Percentiles rank a stretch among this genome's conserved stretches.
phyloP scores from a whole-genome alignment of 352 stramenopile species.

The Globisporangium yorkense region DNA sequence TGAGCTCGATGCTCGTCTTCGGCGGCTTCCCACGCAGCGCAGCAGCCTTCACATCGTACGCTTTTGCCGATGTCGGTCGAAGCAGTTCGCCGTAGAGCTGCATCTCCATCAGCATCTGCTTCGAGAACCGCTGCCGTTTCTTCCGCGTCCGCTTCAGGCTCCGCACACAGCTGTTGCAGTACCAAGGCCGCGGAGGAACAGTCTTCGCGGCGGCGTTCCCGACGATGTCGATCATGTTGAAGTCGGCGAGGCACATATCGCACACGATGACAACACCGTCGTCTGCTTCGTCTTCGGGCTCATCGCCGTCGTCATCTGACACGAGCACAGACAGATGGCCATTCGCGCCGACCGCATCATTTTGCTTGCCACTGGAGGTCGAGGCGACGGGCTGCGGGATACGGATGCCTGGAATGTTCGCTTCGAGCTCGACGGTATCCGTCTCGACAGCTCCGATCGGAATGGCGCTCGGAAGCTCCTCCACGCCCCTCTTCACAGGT shows the following conservation, averaged over 20 bases:
- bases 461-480: not conserved
- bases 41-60: constrained; percentile 36
- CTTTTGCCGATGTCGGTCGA: constrained; percentile 57
- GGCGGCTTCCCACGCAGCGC: constrained; percentile 45
- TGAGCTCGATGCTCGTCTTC: constrained; percentile 34
- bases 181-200: constrained; percentile 63
- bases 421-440: constrained; percentile 2
- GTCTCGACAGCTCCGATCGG: not conserved
- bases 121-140: constrained; percentile 73
- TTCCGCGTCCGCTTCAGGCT: constrained; percentile 74
- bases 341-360: constrained; percentile 5
- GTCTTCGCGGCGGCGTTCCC: constrained; percentile 25
- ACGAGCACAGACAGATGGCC: constrained; percentile 24
- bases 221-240: constrained; percentile 61
- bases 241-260: constrained; percentile 71
- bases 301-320: constrained; percentile 38
- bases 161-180: constrained; percentile 56
- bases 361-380: constrained; percentile 1
- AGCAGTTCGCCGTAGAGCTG: constrained; percentile 68
- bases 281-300: constrained; percentile 25
- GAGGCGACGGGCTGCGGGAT: constrained; percentile 9
- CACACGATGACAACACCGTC: constrained; percentile 60
- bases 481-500: not conserved
- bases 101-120: constrained; percentile 84
- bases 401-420: not conserved